These are phyloP conservation scores for Penicillium subrubescens DNA, from an alignment of 495 filamentous ascomycete species.

Conservation along the genomic window DNA sequence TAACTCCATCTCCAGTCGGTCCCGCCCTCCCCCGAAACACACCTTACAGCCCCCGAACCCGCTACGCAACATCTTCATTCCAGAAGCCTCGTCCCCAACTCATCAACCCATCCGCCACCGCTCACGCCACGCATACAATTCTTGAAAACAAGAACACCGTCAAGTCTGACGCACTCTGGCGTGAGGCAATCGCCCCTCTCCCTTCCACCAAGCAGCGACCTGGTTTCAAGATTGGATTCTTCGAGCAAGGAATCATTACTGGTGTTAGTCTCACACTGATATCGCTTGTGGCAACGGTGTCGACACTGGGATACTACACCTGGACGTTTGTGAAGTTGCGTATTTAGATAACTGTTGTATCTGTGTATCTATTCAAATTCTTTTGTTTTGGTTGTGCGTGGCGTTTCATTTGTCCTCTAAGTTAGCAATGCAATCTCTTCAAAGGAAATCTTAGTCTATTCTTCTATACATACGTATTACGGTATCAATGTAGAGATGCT, in stretches of 20 bases:
- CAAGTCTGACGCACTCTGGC: slow-evolving; percentile 24
- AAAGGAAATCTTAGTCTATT: too few species aligned
- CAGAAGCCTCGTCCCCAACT: slow-evolving; percentile 44
- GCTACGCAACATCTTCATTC: slow-evolving; percentile 44
- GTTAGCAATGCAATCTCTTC: neutral
- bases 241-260: slow-evolving; percentile 53
- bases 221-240: slow-evolving; percentile 49
- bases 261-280: slow-evolving; percentile 34
- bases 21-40: slow-evolving; percentile 39
- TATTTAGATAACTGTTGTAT: slow-evolving; percentile 4
- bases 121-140: slow-evolving; percentile 17
- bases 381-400: neutral
- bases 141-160: slow-evolving; percentile 17
- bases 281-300: slow-evolving; percentile 28
- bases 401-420: neutral
- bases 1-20: slow-evolving; percentile 27
- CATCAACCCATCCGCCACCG: slow-evolving; percentile 18
- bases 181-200: slow-evolving; percentile 37
- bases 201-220: slow-evolving; percentile 38
- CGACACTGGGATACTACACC: slow-evolving; percentile 35
- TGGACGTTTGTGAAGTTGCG: slow-evolving; percentile 23
- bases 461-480: too few species aligned
- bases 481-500: neutral
- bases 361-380: neutral
- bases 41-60: slow-evolving; percentile 27